phyloP scores from a whole-genome alignment of 169 alveolate species.

The Cryptosporidium sp. region DNA sequence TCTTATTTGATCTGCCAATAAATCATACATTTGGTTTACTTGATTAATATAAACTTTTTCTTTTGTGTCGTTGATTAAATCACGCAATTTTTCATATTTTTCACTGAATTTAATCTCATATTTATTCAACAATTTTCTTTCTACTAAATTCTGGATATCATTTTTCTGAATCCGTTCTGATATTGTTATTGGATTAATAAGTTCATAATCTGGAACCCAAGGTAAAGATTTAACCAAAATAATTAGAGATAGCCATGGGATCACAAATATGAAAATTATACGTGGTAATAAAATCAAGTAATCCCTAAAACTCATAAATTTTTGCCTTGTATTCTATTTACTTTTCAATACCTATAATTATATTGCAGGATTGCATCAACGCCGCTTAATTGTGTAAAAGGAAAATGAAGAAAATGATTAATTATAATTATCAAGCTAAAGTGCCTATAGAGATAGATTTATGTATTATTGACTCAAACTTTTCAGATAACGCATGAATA shows the following conservation, averaged over 20 bases:
- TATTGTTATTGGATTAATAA: background rate
- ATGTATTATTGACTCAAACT: background rate
- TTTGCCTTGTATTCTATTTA: background rate
- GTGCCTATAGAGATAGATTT: background rate
- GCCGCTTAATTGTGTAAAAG: background rate
- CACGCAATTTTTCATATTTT: background rate
- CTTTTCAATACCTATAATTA: background rate
- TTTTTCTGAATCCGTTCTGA: background rate
- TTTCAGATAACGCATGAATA: background rate
- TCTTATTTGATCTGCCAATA: slow-evolving; percentile 34
- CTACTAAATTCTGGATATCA: background rate
- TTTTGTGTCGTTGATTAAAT: background rate
- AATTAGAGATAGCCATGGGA: slow-evolving; percentile 13
- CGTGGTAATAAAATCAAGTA: background rate
- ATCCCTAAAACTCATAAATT: background rate
- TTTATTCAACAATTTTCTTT: background rate
- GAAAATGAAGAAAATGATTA: background rate
- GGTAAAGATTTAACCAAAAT: background rate
- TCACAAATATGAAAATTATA: slow-evolving; percentile 2
- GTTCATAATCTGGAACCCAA: slow-evolving; percentile 39
- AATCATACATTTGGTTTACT: slow-evolving; percentile 26
- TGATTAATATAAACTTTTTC: background rate
- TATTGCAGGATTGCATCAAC: slow-evolving; percentile 1
- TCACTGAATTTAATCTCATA: slow-evolving; percentile 13
- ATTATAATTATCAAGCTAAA: background rate